Percentiles rank a stretch among this genome's conserved stretches.
Evolutionary conservation across 176 grass and related monocot genomes (phyloP).

Genomic region (Musa beccarii): DNA sequence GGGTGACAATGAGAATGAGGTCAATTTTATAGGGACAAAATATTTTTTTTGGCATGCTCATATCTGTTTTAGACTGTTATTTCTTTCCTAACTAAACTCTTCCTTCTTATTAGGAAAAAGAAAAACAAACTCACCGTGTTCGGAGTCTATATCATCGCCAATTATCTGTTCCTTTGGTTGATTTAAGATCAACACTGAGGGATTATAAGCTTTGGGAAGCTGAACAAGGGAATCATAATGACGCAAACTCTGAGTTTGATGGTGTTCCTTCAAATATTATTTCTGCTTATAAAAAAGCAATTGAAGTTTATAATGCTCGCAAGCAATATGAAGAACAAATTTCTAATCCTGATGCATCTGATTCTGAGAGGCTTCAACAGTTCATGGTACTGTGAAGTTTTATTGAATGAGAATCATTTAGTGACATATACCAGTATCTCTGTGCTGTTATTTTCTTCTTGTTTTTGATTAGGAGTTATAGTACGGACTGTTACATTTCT

Average conservation of each 20-base stretch:
- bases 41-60: neutral
- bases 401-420: neutral
- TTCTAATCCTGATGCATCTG: conserved; percentile 31
- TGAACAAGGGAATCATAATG: conserved; percentile 75
- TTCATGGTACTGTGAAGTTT: conserved; percentile 49
- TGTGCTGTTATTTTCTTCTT: neutral
- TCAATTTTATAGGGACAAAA: neutral
- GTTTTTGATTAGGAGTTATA: neutral
- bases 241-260: conserved; percentile 43
- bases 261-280: conserved; percentile 62
- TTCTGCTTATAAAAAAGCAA: conserved; percentile 61
- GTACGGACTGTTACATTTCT: too few species aligned
- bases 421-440: neutral
- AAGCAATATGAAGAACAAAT: conserved; percentile 76
- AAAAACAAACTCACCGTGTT: conserved; percentile 63
- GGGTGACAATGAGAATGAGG: conserved; percentile 42
- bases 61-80: neutral
- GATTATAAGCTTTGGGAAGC: conserved; percentile 89
- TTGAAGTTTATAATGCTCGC: conserved; percentile 60
- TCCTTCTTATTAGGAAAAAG: conserved; percentile 40
- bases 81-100: neutral
- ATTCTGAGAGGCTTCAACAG: conserved; percentile 55
- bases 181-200: conserved; percentile 48
- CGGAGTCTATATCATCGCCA: conserved; percentile 72
- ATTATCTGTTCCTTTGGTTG: conserved; percentile 76